A percentile compares a stretch with the other conserved stretches of the same genome.
phyloP scores from a whole-genome alignment of 441 rosid species.

The Gossypium gossypioides region DNA sequence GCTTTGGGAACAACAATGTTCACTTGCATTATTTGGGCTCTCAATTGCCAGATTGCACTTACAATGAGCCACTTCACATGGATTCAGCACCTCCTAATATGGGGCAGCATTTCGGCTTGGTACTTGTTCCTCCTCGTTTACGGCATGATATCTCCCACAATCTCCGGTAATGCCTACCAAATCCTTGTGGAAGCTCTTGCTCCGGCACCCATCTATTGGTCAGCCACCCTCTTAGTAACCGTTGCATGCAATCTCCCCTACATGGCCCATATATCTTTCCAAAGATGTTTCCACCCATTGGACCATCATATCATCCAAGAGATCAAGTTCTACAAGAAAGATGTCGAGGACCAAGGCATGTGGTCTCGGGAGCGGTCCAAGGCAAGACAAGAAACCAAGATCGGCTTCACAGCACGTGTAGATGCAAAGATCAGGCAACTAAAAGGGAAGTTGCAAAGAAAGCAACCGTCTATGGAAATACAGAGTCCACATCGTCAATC shows the following conservation, averaged over 20 bases:
- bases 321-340: conserved; percentile 77
- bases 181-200: conserved; percentile 79
- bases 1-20: conserved; percentile 85
- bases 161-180: conserved; percentile 59
- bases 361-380: conserved; percentile 82
- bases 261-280: conserved; percentile 66
- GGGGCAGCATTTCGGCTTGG: conserved; percentile 89
- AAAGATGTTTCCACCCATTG: conserved; percentile 74
- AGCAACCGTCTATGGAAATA: conserved; percentile 29
- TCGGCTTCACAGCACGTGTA: conserved; percentile 79
- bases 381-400: conserved; percentile 93
- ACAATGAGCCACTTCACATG: conserved; percentile 96
- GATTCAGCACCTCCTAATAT: conserved; percentile 86
- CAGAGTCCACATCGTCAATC: conserved; percentile 34
- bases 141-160: conserved; percentile 66
- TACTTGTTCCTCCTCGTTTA: conserved; percentile 70
- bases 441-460: conserved; percentile 65
- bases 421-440: conserved; percentile 87
- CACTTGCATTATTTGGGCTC: conserved; percentile 86
- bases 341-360: conserved; percentile 68
- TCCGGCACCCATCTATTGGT: conserved; percentile 82
- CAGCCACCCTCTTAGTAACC: conserved; percentile 58
- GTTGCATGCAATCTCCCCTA: conserved; percentile 65
- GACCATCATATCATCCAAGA: conserved; percentile 99
- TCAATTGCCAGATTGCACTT: conserved; percentile 88